Percentiles rank a stretch among this genome's conserved stretches.
These are phyloP conservation scores for Mollisia scopiformis DNA, from an alignment of 2,329 filamentous ascomycete species.

Conservation along the genomic window DNA sequence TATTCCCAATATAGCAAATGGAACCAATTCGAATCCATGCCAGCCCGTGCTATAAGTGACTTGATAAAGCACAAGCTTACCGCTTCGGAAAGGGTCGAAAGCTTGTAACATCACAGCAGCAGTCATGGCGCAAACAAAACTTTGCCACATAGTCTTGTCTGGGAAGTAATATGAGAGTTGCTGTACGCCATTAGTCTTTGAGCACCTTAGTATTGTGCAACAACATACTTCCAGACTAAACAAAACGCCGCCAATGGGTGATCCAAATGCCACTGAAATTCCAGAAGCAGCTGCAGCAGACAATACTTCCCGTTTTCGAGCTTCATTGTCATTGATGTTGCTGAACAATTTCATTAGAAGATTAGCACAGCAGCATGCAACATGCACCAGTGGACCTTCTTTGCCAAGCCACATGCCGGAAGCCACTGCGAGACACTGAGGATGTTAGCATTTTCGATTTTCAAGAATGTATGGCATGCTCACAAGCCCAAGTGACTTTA, in stretches of 20 bases:
- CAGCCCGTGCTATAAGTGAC: slow-evolving; percentile 90
- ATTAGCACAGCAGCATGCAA: slow-evolving; percentile 95
- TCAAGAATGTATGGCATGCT: slow-evolving; percentile 32
- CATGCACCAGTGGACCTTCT: slow-evolving; percentile 92
- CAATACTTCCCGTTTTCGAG: slow-evolving; percentile 88
- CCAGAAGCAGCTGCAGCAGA: slow-evolving; percentile 81
- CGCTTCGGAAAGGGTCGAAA: slow-evolving; percentile 91
- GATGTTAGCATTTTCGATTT: slow-evolving; percentile 32
- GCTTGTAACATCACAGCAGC: slow-evolving; percentile 91
- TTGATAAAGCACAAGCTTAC: slow-evolving; percentile 94
- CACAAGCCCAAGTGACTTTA: slow-evolving; percentile 88
- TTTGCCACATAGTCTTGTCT: slow-evolving; percentile 99
- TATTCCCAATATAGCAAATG: slow-evolving; percentile 84
- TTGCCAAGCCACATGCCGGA: slow-evolving; percentile 97
- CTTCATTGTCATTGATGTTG: slow-evolving; percentile 85
- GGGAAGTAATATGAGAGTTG: slow-evolving; percentile 97
- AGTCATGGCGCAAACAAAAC: slow-evolving; percentile 99
- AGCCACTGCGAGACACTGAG: slow-evolving; percentile 82
- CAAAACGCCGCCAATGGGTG: slow-evolving; percentile 84
- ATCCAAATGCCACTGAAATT: slow-evolving; percentile 62
- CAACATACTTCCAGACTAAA: slow-evolving; percentile 82
- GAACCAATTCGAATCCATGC: slow-evolving; percentile 92
- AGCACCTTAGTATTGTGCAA: background rate
- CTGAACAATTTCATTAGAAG: slow-evolving; percentile 89
- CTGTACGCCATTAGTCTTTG: slow-evolving; percentile 42